These are phyloP conservation scores for Phytopythium cucurbitacearum DNA, from an alignment of 352 stramenopile species.

Conservation along the genomic window DNA sequence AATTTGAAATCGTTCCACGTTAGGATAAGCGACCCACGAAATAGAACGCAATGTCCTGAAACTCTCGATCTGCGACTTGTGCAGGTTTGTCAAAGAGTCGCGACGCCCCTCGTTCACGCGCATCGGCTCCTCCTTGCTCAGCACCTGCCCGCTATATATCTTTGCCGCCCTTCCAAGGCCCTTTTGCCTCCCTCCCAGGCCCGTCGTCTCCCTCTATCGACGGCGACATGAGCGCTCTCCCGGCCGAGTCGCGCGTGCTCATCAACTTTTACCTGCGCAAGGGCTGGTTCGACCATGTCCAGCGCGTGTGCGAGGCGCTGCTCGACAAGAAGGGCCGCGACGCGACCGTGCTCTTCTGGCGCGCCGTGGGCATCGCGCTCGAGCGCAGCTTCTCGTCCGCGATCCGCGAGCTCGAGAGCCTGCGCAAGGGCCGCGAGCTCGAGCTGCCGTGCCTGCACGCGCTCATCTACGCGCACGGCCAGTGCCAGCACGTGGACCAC, in stretches of 20 bases:
- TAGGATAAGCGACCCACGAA: too few relatives aligned
- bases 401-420: slow-evolving; percentile 81
- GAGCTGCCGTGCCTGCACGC: slow-evolving; percentile 77
- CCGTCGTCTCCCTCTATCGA: not conserved
- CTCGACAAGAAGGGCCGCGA: slow-evolving; percentile 83
- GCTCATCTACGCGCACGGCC: slow-evolving; percentile 70
- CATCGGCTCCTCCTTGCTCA: too few relatives aligned
- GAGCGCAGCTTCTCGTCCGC: slow-evolving; percentile 75
- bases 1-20: too few relatives aligned
- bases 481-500: slow-evolving; percentile 75
- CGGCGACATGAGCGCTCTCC: slow-evolving; percentile 1
- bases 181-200: too few relatives aligned
- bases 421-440: slow-evolving; percentile 72
- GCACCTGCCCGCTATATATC: too few relatives aligned
- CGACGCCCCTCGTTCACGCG: too few relatives aligned
- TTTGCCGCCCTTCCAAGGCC: too few relatives aligned
- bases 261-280: slow-evolving; percentile 89
- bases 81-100: too few relatives aligned
- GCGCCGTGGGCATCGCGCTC: slow-evolving; percentile 74
- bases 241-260: slow-evolving; percentile 59
- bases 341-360: slow-evolving; percentile 81
- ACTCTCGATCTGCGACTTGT: too few relatives aligned
- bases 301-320: slow-evolving; percentile 75
- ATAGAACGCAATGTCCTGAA: too few relatives aligned
- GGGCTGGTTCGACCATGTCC: slow-evolving; percentile 84